A percentile compares a stretch with the other conserved stretches of the same genome.
These are phyloP conservation scores for Coniochaeta sp. DNA, from an alignment of 2,329 filamentous ascomycete genomes.

Conservation along the genomic window DNA sequence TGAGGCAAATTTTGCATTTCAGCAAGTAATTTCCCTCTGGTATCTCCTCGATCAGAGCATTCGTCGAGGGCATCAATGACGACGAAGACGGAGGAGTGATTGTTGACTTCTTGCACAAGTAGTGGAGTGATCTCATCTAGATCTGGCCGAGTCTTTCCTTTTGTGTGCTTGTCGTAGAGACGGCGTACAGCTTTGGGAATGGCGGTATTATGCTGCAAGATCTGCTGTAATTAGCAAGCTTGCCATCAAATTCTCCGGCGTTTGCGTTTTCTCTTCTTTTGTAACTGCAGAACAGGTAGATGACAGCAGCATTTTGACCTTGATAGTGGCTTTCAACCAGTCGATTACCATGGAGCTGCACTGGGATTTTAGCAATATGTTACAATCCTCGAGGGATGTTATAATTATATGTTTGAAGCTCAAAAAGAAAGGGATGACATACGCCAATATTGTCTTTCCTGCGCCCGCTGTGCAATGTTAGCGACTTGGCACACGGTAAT, in stretches of 20 bases:
- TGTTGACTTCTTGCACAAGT: not conserved
- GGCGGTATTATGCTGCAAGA: slow-evolving; percentile 14
- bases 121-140: slow-evolving; percentile 13
- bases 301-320: slow-evolving; percentile 32
- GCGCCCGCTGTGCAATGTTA: slow-evolving; percentile 30
- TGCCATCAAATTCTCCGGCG: slow-evolving; percentile 20
- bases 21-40: not conserved
- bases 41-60: slow-evolving; percentile 2
- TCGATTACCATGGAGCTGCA: slow-evolving; percentile 6
- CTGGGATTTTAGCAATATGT: slow-evolving; percentile 18
- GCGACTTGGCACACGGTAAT: not conserved
- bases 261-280: slow-evolving; percentile 23
- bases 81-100: slow-evolving; percentile 16
- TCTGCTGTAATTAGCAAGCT: slow-evolving; percentile 28
- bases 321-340: slow-evolving; percentile 14
- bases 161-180: not conserved
- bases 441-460: slow-evolving; percentile 36
- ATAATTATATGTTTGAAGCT: too few species aligned
- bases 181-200: slow-evolving; percentile 12
- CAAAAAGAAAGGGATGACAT: slow-evolving; percentile 22
- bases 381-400: slow-evolving; percentile 18
- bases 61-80: slow-evolving; percentile 22
- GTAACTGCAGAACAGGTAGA: slow-evolving; percentile 31
- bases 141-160: not conserved
- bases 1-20: not conserved